Base-by-base conservation (phyloP, 2,329 filamentous ascomycete genomes). In the Claviceps citrina region DNA sequence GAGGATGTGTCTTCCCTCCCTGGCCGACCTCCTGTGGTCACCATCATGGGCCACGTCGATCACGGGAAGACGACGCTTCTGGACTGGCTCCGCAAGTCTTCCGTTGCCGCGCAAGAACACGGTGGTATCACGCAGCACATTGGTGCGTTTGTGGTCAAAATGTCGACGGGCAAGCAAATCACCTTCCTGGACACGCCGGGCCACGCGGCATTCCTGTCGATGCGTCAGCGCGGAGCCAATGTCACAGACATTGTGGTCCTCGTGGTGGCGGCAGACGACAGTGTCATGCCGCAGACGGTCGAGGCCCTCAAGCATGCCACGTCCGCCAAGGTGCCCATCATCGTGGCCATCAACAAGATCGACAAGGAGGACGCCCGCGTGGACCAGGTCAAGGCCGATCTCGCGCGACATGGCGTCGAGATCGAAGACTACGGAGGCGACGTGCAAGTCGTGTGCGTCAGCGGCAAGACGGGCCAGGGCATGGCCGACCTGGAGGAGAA, bases 41-140 rank as follows among this genome's bases (percentile, higher is more conserved):
- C 93, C 0, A 98, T 98, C 54, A 98, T 98, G 93, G 91, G 91
- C 2, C 91, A 98, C 48, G 91, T 98, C 51, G 93, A 98, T 56
- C 91, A 98, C 58, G 91, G 91, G 40, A 98, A 98, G 65, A 98
- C 91, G 1, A 98, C 93, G 0, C 78, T 98, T 31, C 68, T 98
- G 8, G 91, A 98, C 56, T 96, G 80, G 63, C 67, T 98, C 33
- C 82, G 91, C 28, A 93, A 94, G 51, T 91, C 87, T 1, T 95
- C 86, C 6, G 77, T 98, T 32, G 93, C 81, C 31, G 85, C 85
- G 5, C 77, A 81, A 40, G 91, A 98, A 57, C 87, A 95, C 55
- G 91, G 91, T 46, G 91, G 91, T 27, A 98, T 98, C 55, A 98
- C 91, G 0, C 91, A 98, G 58, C 91, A 98, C 54, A 98, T 98